Base-by-base conservation (phyloP, 345 rosid genomes). In the Acer saccharum region DNA sequence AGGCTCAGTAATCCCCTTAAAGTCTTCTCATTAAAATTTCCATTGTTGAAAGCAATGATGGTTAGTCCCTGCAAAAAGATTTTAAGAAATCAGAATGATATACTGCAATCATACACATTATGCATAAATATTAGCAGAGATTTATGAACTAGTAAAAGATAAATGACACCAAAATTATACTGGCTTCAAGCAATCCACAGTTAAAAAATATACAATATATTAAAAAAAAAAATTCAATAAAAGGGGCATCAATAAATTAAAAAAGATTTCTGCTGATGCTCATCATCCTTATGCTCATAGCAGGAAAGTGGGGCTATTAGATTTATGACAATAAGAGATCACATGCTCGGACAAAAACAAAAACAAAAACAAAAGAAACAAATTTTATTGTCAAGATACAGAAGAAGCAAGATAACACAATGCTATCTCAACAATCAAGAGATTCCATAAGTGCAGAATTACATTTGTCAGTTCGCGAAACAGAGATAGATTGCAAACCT, bases 11-110 rank as follows among this genome's bases (percentile, higher is more conserved):
- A 69, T 86, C 87, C 91, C 78, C 85, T 86, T 46, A 90, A 43
- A 52, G 94, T 91, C 83, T 76, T 80, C 41, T 92, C 82, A 76
- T 84, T 76, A 73, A 94, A 80, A 27, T 66, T n/a, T 14, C 83
- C 84, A 77, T 86, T 32, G 78, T 91, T 94, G 84, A 96, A 96
- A 66, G 97, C 99, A 90, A 96, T 84, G 74, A 96, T 84, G 58
- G 97, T 75, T 43, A 96, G 94, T 65, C 91, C 99, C 99, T 95
- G 80, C 58, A 68, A 60, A 72, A 16, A 21, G 55, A 20, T 21
- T 41, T 68, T 32, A 48, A 23, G 11, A 61, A 21, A 60, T 11
- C 23, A 46, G 35, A 65, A 65, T 32, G 44, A 61, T 65, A 70
- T 18, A 73, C 35, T 57, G 13, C 32, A 29, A 69, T 70, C 5